These are phyloP conservation scores for Emericellopsis atlantica DNA, from an alignment of 2,329 filamentous ascomycete species.

Conservation along the genomic window DNA sequence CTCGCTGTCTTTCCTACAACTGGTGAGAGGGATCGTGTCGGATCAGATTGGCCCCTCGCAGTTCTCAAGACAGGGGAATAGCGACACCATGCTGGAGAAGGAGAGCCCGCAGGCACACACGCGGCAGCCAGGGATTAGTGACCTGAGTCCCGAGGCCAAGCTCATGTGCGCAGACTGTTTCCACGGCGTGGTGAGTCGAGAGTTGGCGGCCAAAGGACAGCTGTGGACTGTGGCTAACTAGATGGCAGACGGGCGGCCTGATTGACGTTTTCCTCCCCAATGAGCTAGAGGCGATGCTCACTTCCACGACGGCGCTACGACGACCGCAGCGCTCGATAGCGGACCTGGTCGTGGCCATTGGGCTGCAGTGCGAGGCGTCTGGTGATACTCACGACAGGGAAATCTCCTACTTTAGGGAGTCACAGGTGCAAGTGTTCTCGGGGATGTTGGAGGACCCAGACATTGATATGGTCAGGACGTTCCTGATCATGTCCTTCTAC, in stretches of 20 bases:
- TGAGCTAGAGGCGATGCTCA: slow-evolving; percentile 13
- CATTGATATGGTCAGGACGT: slow-evolving; percentile 35
- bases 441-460: slow-evolving; percentile 41
- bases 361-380: slow-evolving; percentile 28
- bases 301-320: slow-evolving; percentile 1
- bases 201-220: neutral
- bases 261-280: slow-evolving; percentile 16
- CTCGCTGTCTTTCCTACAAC: slow-evolving; percentile 41
- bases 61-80: slow-evolving; percentile 36
- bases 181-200: slow-evolving; percentile 8
- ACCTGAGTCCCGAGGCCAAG: slow-evolving; percentile 7
- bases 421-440: slow-evolving; percentile 32
- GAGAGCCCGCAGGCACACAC: slow-evolving; percentile 11
- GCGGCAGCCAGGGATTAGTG: neutral
- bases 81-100: slow-evolving; percentile 40
- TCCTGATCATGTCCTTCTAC: slow-evolving; percentile 45
- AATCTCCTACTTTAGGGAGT: slow-evolving; percentile 29
- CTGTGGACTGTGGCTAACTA: neutral
- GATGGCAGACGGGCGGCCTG: slow-evolving; percentile 17
- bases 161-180: slow-evolving; percentile 6
- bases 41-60: slow-evolving; percentile 39
- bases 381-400: slow-evolving; percentile 15
- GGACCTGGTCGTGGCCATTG: slow-evolving; percentile 37
- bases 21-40: slow-evolving; percentile 31
- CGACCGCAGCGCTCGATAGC: slow-evolving; percentile 4